Base-by-base conservation (phyloP, 1,139 yeast genomes). In the Candida labiduridarum region DNA sequence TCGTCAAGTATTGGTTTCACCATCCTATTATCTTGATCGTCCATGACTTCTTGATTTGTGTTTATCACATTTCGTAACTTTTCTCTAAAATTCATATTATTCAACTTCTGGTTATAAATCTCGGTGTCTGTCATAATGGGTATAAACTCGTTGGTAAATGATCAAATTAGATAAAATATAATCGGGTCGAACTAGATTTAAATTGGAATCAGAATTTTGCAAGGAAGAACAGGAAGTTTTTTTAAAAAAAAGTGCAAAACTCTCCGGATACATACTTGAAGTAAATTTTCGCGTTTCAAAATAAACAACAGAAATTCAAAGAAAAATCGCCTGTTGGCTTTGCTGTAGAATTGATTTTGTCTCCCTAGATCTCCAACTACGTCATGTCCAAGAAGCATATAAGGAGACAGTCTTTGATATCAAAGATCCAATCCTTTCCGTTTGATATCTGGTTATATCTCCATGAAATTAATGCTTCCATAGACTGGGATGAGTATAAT, bases 401-500 rank as follows among this genome's bases (percentile, higher is more conserved):
- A 18, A 58, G 74, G 48, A 62, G 57, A 51, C 68, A 67, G 54
- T 69, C 81, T 33, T 54, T 79, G 22, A 50, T 69, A 45, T 71
- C 80, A 27, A 67, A 68, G 52, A 52, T 82, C 30, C 68, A 68
- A 52, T 66, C 80, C n/a, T 77, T 78, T 47, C 90, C 90, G 0
- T 73, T 82, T 52, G 92, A 86, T 59, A 56, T 79, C 34, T 72
- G 76, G 48, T 69, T 85, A 4, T 71, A 75, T 45, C 47, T 81
- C 35, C 82, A 83, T 58, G 91, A 86, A 61, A 60, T 68, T 11
- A 57, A 82, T 16, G 75, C 77, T 45, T 69, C 84, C 5, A 78
- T 85, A 5, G 88, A 85, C 52, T 86, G 91, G 91, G 90, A 86
- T 57, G 70, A 74, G 1, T 74, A 80, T 53, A 31, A 54, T 22